Evolutionary conservation across 2,329 filamentous ascomycete species (phyloP), one percentile per base, ranked within the genome.

Genomic region (Blastomyces silverae): DNA sequence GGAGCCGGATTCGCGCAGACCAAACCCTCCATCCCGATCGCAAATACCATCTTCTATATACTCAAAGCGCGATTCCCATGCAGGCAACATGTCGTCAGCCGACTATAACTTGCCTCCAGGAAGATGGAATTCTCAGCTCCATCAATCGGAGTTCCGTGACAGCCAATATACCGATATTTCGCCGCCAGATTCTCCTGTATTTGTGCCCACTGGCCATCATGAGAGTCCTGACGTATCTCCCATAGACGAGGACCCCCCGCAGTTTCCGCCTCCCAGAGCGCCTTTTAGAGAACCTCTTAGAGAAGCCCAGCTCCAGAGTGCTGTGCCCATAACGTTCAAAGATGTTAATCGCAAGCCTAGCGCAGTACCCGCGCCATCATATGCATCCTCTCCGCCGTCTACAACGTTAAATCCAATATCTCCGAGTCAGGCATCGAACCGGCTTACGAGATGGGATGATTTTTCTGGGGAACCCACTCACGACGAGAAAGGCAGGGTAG

Each of bases 381-480:
- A 55, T 52, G 56, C 50, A 37, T 28, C 56, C 15, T 67, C 63
- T 55, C 62, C 50, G 20, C 60, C 67, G 17, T 55, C 68, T 55
- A 39, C 66, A 20, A 6, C 67, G 56, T n/a, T 68, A 11, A 60
- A 68, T 13, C 68, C 69, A 52, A 64, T 68, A 11, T 67, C 68
- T 15, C 69, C 67, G 58, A 63, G 63, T 58, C 66, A 66, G 63
- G 62, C 42, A 20, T 58, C 46, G 61, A 34, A 58, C 57, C 50
- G 67, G 64, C 55, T 64, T 52, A 73, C 74, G n/a, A 69, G 69
- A 69, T 89, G 87, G 87, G 86, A 90, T 75, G 83, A 83, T 59
- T 85, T 84, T 72, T 87, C 87, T 2, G 87, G 86, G 10, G 87
- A 89, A 71, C 84, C 85, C 50, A 87, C 84, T 5, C 82, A 79